Conservation (phyloP, 1,284 basidiomycete genomes). For the Boletus subluridellus region DNA sequence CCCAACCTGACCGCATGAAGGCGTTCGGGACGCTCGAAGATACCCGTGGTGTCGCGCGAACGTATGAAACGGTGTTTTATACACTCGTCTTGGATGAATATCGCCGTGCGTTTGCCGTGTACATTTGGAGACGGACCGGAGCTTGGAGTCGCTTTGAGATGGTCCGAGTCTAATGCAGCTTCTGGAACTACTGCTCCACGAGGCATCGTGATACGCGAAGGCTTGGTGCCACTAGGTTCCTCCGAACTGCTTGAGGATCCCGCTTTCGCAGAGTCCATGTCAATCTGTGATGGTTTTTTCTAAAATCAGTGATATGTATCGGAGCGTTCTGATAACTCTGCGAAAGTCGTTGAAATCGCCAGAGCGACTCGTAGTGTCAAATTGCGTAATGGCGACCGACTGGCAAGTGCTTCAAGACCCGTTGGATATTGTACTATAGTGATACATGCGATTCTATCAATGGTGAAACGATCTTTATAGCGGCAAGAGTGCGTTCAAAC, state of each 20-base stretch:
- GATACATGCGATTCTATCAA: not conserved
- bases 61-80: slow-evolving; percentile 77
- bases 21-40: slow-evolving; percentile 90
- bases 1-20: slow-evolving; percentile 74
- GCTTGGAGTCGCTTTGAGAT: not conserved
- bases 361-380: not conserved
- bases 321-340: not conserved
- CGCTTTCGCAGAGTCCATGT: too few relatives aligned
- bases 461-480: not conserved
- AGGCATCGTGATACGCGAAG: not conserved
- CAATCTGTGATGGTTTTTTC: slow-evolving; percentile 19
- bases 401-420: not conserved
- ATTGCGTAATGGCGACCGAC: too few relatives aligned
- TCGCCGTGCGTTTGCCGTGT: slow-evolving; percentile 17
- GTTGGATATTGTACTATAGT: not conserved
- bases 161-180: not conserved
- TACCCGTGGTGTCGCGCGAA: slow-evolving; percentile 63
- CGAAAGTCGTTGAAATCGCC: not conserved
- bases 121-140: not conserved
- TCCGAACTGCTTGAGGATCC: too few relatives aligned
- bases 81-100: slow-evolving; percentile 64
- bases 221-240: too few relatives aligned
- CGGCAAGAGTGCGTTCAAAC: not conserved
- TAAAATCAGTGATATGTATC: too few relatives aligned
- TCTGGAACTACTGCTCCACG: not conserved